phyloP scores from a whole-genome alignment of 441 rosid genomes.

The Arabidopsis lyrata region DNA sequence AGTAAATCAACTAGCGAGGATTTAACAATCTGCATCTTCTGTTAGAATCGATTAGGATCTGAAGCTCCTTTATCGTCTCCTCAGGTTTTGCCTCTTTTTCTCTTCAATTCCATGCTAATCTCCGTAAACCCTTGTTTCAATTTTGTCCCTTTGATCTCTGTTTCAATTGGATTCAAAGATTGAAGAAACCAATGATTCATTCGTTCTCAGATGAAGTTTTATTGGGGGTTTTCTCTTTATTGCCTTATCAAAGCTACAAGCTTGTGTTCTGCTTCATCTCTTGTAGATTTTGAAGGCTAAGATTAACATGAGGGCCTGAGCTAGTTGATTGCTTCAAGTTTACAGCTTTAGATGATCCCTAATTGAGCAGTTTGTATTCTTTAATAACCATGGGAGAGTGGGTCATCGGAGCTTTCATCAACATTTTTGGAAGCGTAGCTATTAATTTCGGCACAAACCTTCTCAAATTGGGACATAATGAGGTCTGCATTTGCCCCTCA shows the following conservation, averaged over 20 bases:
- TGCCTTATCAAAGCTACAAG: slow-evolving; percentile 16
- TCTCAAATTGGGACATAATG: slow-evolving; percentile 94
- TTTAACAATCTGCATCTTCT: slow-evolving; percentile 31
- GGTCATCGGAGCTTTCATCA: slow-evolving; percentile 97
- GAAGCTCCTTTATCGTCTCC: slow-evolving; percentile 35
- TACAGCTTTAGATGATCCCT: slow-evolving; percentile 43
- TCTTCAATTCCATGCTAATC: slow-evolving; percentile 10
- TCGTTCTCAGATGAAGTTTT: no score
- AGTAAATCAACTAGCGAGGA: no score
- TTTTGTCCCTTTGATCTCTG: slow-evolving; percentile 23
- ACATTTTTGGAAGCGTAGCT: slow-evolving; percentile 94
- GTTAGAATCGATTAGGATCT: slow-evolving; percentile 47
- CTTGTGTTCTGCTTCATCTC: slow-evolving; percentile 20
- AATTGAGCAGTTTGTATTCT: slow-evolving; percentile 39
- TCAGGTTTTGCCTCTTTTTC: slow-evolving; percentile 26
- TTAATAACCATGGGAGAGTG: slow-evolving; percentile 85
- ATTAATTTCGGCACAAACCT: slow-evolving; percentile 98
- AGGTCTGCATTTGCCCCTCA: slow-evolving; percentile 54
- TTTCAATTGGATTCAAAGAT: not conserved
- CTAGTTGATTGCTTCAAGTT: slow-evolving; percentile 33
- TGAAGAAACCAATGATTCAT: no score
- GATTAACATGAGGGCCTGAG: slow-evolving; percentile 37
- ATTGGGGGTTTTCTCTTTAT: not conserved
- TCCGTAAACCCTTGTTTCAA: slow-evolving; percentile 10
- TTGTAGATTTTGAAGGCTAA: slow-evolving; percentile 34